Evolutionary conservation across 83 land plant genomes (phyloP), one percentile per base, ranked within the genome.

Genomic region (Picea engelmannii): DNA sequence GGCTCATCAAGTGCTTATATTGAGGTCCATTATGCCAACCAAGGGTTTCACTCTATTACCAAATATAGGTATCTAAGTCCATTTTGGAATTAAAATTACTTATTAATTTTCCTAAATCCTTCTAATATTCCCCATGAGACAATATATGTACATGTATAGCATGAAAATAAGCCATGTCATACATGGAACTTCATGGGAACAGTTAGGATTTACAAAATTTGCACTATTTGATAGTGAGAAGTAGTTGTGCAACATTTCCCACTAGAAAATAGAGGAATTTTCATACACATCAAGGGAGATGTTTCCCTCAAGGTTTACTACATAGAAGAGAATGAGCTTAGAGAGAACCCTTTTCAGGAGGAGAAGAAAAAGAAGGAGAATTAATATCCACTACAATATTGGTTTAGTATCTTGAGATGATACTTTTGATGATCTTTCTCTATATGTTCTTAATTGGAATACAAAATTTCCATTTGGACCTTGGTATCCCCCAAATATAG

Each of bases 271-370:
- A 84, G 93, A 1, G 88, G 90, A 49, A 60, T 87, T 24, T 92
- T 92, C 62, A 87, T 91, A 6, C 66, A 86, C 40, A 77, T 94
- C 27, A 81, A 84, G 20, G 96, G 96, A 27, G 96, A 94, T 27
- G 82, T 94, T 18, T 85, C 83, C 11, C 79, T 94, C 38, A 94
- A 91, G 78, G n/a, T 91, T 18, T 92, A 90, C 74, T 65, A 82
- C 12, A 65, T 63, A 4, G 90, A 88, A 23, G 79, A 90, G 18
- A 77, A 58, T 18, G 63, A 18, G 13, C 17, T 12, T 62, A 18
- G 63, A 15, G 79, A 63, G 17, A 16, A 27, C 10, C 64, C 15
- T 12, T 44, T 20, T 25, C 73, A 24, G 49, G 62, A 21, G 21
- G 31, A 47, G 55, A 80, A 31, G 31, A 31, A 31, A 31, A 31